Conservation (phyloP, 2,329 filamentous ascomycete genomes). For the Fusarium sp. region DNA sequence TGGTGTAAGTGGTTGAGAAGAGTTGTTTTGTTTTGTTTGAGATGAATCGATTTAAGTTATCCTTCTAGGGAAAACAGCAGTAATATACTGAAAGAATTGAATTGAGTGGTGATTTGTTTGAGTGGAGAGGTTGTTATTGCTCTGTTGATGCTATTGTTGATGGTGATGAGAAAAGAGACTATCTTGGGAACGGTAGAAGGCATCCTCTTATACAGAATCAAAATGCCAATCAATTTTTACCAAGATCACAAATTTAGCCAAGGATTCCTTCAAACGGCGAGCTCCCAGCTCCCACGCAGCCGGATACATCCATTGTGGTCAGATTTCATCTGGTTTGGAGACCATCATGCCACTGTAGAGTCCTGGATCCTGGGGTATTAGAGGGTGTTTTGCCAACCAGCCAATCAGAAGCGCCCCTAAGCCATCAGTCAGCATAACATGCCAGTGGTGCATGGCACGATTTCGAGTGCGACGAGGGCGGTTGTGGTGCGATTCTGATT, state of each 20-base stretch:
- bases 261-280: constrained; percentile 39
- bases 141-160: constrained; percentile 36
- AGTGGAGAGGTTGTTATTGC: constrained; percentile 40
- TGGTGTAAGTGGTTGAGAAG: constrained; percentile 27
- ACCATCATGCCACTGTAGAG: constrained; percentile 41
- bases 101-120: constrained; percentile 37
- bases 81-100: constrained; percentile 20
- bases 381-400: not conserved
- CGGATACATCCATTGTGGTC: constrained; percentile 43
- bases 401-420: constrained; percentile 27
- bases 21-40: constrained; percentile 1
- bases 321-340: constrained; percentile 42
- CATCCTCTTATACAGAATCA: constrained; percentile 42
- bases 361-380: constrained; percentile 29
- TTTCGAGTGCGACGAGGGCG: constrained; percentile 29
- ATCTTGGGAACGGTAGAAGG: constrained; percentile 27
- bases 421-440: constrained; percentile 39
- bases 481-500: constrained; percentile 44
- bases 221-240: constrained; percentile 23
- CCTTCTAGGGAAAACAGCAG: constrained; percentile 11
- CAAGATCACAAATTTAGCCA: constrained; percentile 26
- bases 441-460: constrained; percentile 40
- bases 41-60: constrained; percentile 18
- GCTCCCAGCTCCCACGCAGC: constrained; percentile 38
- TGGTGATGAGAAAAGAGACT: constrained; percentile 36